These are phyloP conservation scores for Exserohilum rostratum DNA, from an alignment of 2,329 filamentous ascomycete genomes.

Conservation along the genomic window DNA sequence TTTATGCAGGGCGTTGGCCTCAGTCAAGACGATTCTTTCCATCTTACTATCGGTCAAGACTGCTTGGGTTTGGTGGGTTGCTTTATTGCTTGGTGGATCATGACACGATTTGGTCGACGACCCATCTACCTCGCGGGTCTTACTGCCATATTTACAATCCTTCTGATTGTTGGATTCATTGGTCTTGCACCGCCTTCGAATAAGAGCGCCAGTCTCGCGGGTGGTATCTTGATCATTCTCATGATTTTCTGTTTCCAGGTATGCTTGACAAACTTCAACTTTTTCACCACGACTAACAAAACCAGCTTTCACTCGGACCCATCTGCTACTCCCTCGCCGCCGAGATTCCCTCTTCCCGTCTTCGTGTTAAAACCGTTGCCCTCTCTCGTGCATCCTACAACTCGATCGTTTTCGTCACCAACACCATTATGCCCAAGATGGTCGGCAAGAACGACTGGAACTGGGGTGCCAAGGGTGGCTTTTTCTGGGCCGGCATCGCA, in stretches of 20 bases:
- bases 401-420: constrained; percentile 30
- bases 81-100: constrained; percentile 78
- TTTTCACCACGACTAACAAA: constrained; percentile 68
- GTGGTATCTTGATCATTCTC: constrained; percentile 31
- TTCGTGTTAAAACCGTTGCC: constrained; percentile 89
- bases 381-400: constrained; percentile 64
- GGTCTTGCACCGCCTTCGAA: constrained; percentile 57
- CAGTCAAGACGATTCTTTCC: constrained; percentile 30
- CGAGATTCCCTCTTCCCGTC: constrained; percentile 77
- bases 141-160: constrained; percentile 25
- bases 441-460: constrained; percentile 33
- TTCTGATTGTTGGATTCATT: constrained; percentile 70
- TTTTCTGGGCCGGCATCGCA: constrained; percentile 31
- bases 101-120: constrained; percentile 76
- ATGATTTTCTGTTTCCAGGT: constrained; percentile 37
- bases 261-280: too few relatives aligned
- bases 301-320: constrained; percentile 73
- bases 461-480: constrained; percentile 32
- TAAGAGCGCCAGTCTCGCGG: constrained; percentile 54
- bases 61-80: constrained; percentile 56
- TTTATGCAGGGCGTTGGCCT: constrained; percentile 30
- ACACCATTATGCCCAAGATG: constrained; percentile 34
- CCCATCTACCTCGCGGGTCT: constrained; percentile 72
- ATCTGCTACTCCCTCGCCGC: constrained; percentile 86
- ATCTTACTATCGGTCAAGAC: constrained; percentile 32